A percentile compares a stretch with the other conserved stretches of the same genome.
These are phyloP conservation scores for Trichoderma harzianum DNA, from an alignment of 2,329 filamentous ascomycete genomes.

Conservation along the genomic window DNA sequence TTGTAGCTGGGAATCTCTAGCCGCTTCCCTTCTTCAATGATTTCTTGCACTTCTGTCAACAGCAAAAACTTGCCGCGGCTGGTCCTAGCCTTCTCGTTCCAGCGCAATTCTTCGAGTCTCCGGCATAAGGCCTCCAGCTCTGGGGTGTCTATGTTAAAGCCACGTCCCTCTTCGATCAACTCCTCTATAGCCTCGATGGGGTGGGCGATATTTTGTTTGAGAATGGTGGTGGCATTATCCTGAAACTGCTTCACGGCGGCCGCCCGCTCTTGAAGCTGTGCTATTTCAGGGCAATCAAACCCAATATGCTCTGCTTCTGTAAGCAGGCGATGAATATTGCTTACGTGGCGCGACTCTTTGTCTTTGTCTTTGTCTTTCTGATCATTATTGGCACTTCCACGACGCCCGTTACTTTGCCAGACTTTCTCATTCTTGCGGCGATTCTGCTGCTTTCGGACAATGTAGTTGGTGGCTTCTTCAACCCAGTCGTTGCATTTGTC, in stretches of 20 bases:
- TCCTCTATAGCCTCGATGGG: slow-evolving; percentile 79
- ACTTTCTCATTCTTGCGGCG: slow-evolving; percentile 90
- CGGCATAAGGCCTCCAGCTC: slow-evolving; percentile 81
- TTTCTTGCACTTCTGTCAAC: slow-evolving; percentile 71
- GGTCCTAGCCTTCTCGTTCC: slow-evolving; percentile 74
- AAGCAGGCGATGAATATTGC: slow-evolving; percentile 83
- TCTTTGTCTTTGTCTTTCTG: slow-evolving; percentile 37
- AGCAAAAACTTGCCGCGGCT: slow-evolving; percentile 64
- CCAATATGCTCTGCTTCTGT: slow-evolving; percentile 79
- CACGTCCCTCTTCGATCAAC: slow-evolving; percentile 81
- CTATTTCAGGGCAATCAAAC: slow-evolving; percentile 91
- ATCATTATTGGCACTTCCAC: slow-evolving; percentile 55
- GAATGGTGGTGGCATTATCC: slow-evolving; percentile 65
- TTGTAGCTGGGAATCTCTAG: slow-evolving; percentile 77
- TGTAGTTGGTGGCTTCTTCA: slow-evolving; percentile 94
- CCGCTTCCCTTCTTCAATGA: slow-evolving; percentile 74
- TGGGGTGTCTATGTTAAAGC: slow-evolving; percentile 86
- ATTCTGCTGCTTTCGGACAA: slow-evolving; percentile 95
- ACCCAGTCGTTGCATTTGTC: slow-evolving; percentile 97
- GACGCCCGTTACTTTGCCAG: slow-evolving; percentile 71
- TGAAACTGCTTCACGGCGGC: slow-evolving; percentile 84
- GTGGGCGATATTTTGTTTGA: slow-evolving; percentile 62
- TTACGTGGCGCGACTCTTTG: slow-evolving; percentile 80
- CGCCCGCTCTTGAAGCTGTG: slow-evolving; percentile 77
- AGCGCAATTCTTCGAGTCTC: slow-evolving; percentile 79